These are phyloP conservation scores for Claviceps citrina DNA, from an alignment of 2,329 filamentous ascomycete genomes.

Conservation along the genomic window DNA sequence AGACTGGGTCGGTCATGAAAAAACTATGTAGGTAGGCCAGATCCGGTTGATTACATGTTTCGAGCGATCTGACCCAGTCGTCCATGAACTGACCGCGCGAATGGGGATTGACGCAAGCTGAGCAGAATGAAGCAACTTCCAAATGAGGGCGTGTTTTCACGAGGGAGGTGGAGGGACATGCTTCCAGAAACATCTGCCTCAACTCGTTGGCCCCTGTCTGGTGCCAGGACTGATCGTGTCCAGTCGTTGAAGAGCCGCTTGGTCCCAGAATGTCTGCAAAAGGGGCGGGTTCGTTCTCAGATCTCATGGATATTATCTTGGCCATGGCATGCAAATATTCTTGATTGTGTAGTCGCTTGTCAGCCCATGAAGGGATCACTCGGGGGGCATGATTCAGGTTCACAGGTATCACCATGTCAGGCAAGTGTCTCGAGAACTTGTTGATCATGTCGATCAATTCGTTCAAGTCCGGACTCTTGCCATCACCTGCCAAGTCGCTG, in stretches of 20 bases:
- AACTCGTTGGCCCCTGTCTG: constrained; percentile 15
- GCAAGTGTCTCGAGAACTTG: constrained; percentile 55
- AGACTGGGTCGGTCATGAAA: constrained; percentile 47
- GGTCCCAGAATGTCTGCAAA: constrained; percentile 1
- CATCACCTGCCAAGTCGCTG: constrained; percentile 18
- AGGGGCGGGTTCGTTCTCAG: constrained; percentile 5
- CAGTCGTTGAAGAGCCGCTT: not conserved
- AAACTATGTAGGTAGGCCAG: constrained; percentile 59
- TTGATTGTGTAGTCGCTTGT: constrained; percentile 16
- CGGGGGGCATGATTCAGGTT: constrained; percentile 43
- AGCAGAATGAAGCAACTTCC: constrained; percentile 50
- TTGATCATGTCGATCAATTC: constrained; percentile 50
- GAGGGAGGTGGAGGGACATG: constrained; percentile 48
- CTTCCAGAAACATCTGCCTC: constrained; percentile 27
- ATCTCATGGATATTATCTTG: constrained; percentile 16
- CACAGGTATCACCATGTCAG: constrained; percentile 73
- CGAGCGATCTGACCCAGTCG: constrained; percentile 48
- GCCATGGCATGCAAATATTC: constrained; percentile 15
- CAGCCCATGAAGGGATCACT: constrained; percentile 43
- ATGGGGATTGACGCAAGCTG: constrained; percentile 46
- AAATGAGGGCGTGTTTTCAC: constrained; percentile 44
- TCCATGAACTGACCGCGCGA: constrained; percentile 51
- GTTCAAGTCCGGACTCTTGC: constrained; percentile 23
- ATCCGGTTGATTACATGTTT: constrained; percentile 65
- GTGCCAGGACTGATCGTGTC: not conserved